Evolutionary conservation across 2,329 filamentous ascomycete species (phyloP).

Genomic region (Dothistroma pini): DNA sequence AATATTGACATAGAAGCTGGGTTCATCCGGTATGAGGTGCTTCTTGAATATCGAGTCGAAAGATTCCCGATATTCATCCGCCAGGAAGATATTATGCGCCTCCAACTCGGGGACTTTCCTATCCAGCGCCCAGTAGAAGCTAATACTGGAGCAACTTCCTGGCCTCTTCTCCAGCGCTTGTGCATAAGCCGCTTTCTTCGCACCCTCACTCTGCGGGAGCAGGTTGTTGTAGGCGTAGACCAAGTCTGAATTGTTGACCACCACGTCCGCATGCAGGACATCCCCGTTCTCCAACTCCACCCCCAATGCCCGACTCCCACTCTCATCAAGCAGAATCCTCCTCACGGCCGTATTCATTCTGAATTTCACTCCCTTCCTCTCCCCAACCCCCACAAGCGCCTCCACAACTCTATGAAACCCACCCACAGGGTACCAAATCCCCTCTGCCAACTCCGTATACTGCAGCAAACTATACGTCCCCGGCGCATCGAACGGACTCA

Average conservation of each 20-base stretch:
- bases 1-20: slow-evolving; percentile 75
- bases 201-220: slow-evolving; percentile 46
- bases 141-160: slow-evolving; percentile 68
- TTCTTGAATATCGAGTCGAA: slow-evolving; percentile 73
- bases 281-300: slow-evolving; percentile 59
- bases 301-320: slow-evolving; percentile 54
- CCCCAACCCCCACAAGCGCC: slow-evolving; percentile 60
- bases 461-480: slow-evolving; percentile 70
- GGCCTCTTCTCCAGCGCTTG: slow-evolving; percentile 48
- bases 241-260: slow-evolving; percentile 69
- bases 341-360: slow-evolving; percentile 57
- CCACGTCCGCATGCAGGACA: slow-evolving; percentile 59
- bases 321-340: slow-evolving; percentile 51
- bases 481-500: slow-evolving; percentile 72
- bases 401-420: slow-evolving; percentile 64
- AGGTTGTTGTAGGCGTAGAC: slow-evolving; percentile 72
- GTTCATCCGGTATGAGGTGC: slow-evolving; percentile 62
- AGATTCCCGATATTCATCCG: slow-evolving; percentile 66
- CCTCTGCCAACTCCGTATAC: slow-evolving; percentile 71
- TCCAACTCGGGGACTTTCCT: slow-evolving; percentile 59
- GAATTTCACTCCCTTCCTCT: slow-evolving; percentile 60
- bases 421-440: slow-evolving; percentile 70
- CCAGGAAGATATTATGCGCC: slow-evolving; percentile 74
- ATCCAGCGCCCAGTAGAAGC: slow-evolving; percentile 70
- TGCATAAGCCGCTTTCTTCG: slow-evolving; percentile 30